Evolutionary conservation across 2,329 filamentous ascomycete species (phyloP).

Genomic region (Domatiomyces catenatus): DNA sequence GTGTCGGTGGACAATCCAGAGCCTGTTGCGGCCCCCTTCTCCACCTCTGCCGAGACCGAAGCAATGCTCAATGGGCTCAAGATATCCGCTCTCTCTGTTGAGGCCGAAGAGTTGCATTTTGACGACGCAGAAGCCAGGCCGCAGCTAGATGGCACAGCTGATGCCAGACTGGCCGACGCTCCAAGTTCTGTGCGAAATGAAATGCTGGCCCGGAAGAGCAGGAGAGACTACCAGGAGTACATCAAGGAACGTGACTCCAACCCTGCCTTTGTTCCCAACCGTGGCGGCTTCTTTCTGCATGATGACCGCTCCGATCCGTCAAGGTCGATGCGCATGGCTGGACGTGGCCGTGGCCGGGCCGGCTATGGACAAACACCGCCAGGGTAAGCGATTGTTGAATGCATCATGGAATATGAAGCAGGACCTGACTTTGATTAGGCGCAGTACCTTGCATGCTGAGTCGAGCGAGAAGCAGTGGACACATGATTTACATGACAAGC

Average conservation of each 20-base stretch:
- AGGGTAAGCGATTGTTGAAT: not conserved
- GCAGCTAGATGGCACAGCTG: not conserved
- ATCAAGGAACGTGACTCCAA: slow-evolving; percentile 75
- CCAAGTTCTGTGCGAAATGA: slow-evolving; percentile 32
- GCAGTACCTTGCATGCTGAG: slow-evolving; percentile 4
- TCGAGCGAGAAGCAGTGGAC: slow-evolving; percentile 43
- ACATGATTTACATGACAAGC: slow-evolving; percentile 78
- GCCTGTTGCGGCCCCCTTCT: not conserved
- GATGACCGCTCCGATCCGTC: slow-evolving; percentile 47
- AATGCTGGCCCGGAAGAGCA: slow-evolving; percentile 52
- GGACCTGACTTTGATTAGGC: not conserved
- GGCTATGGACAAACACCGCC: slow-evolving; percentile 12
- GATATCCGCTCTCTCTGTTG: slow-evolving; percentile 27
- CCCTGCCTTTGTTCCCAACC: slow-evolving; percentile 83
- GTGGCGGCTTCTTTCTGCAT: slow-evolving; percentile 94
- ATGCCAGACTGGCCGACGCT: slow-evolving; percentile 14
- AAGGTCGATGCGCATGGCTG: slow-evolving; percentile 54
- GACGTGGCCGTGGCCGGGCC: slow-evolving; percentile 50
- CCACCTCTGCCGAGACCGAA: slow-evolving; percentile 36
- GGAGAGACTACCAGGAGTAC: slow-evolving; percentile 82
- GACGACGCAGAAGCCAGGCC: slow-evolving; percentile 23
- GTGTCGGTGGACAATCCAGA: not conserved
- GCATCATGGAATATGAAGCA: not conserved
- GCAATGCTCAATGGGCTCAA: slow-evolving; percentile 46
- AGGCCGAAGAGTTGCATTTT: slow-evolving; percentile 35